phyloP scores from a whole-genome alignment of 129 eudicot species.

The Arctium minus region DNA sequence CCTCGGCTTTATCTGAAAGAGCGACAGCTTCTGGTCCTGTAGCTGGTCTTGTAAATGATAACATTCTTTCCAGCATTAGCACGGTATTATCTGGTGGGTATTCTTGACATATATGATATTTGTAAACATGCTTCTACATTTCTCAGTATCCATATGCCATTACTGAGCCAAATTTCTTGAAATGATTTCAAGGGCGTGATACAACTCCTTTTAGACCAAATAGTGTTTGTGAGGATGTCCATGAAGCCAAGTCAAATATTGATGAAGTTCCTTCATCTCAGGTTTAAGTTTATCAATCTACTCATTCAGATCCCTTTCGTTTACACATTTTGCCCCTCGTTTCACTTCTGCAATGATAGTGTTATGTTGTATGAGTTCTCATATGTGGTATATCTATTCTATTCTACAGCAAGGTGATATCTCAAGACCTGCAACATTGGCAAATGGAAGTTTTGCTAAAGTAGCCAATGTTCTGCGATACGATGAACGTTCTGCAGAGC shows the following conservation, averaged over 20 bases:
- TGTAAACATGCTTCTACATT: not conserved
- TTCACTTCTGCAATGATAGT: not conserved
- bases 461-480: constrained; percentile 23
- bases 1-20: constrained; percentile 33
- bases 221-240: constrained; percentile 39
- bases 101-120: not conserved
- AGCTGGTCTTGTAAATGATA: constrained; percentile 36
- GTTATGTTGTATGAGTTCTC: not conserved
- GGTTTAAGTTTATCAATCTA: constrained; percentile 36
- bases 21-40: constrained; percentile 28
- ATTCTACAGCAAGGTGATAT: constrained; percentile 44
- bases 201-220: constrained; percentile 35
- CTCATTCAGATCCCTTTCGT: not conserved
- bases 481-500: constrained; percentile 36
- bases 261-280: constrained; percentile 39
- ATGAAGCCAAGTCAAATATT: constrained; percentile 47
- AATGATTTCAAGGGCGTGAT: constrained; percentile 42
- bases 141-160: not conserved
- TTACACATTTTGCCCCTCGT: constrained; percentile 2
- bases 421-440: constrained; percentile 36
- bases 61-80: constrained; percentile 33
- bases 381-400: constrained; percentile 1
- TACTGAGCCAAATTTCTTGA: not conserved
- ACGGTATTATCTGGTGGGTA: constrained; percentile 21
- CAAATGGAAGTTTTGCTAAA: constrained; percentile 44